Evolutionary conservation across 2,329 filamentous ascomycete genomes (phyloP).

Genomic region (Fusarium pseudograminearum): DNA sequence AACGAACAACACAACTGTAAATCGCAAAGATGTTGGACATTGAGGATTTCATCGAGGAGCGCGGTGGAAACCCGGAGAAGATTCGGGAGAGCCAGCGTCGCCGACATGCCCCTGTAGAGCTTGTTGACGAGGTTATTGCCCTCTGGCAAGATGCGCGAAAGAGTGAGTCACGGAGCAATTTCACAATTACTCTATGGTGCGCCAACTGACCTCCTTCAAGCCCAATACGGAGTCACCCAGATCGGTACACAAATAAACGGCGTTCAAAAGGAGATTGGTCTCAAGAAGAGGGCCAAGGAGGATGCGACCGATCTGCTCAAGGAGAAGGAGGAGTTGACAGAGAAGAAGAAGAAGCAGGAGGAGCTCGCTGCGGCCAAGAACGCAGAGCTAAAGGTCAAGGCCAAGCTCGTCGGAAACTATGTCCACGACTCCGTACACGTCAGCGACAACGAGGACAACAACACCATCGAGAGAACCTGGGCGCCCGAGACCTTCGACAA

Average conservation of each 20-base stretch:
- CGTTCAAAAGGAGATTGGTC: conserved; percentile 88
- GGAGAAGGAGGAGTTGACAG: conserved; percentile 81
- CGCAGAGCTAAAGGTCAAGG: conserved; percentile 77
- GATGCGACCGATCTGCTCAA: conserved; percentile 83
- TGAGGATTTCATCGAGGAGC: conserved; percentile 83
- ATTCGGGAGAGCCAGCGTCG: conserved; percentile 92
- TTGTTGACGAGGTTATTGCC: conserved; percentile 90
- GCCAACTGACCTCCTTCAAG: conserved; percentile 43
- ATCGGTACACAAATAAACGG: conserved; percentile 88
- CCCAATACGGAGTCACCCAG: conserved; percentile 82
- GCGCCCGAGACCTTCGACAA: conserved; percentile 78
- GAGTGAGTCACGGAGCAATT: conserved; percentile 57
- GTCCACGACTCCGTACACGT: conserved; percentile 90
- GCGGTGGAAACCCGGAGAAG: conserved; percentile 89
- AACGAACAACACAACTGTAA: conserved; percentile 36
- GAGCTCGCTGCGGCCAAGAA: conserved; percentile 83
- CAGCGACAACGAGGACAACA: conserved; percentile 90
- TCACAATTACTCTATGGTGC: conserved; percentile 1
- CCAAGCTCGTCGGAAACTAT: conserved; percentile 76
- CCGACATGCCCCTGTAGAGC: conserved; percentile 81
- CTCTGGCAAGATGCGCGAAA: conserved; percentile 87
- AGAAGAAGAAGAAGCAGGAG: conserved; percentile 83
- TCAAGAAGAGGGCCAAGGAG: conserved; percentile 95
- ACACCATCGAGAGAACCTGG: conserved; percentile 82
- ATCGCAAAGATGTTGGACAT: conserved; percentile 75